Evolutionary conservation across 2,329 filamentous ascomycete species (phyloP), one percentile per base, ranked within the genome.

Genomic region (Elsinoe necatrix): DNA sequence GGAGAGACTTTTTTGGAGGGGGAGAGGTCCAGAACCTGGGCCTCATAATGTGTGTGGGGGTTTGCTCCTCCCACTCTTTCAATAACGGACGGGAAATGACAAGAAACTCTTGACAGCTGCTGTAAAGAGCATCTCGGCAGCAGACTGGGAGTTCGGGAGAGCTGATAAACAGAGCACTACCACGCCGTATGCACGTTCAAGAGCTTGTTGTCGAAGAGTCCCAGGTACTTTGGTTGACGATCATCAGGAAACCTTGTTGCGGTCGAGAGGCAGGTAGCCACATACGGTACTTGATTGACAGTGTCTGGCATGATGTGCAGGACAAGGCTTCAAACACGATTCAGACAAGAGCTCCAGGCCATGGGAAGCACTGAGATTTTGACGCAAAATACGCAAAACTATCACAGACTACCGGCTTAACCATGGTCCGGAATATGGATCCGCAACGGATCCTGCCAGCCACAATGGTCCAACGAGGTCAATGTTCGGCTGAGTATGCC

Each of bases 271-370:
- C 31, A 52, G n/a, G 16, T 52, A 52, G 20, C 48, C 48, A 21
- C n/a, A 21, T 21, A 14, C 11, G 48, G 48, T 34, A 52, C 8
- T n/a, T 52, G 34, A 52, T 39, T 34, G 29, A 39, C 48, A 39
- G 9, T 52, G 29, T 52, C 48, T n/a, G 48, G 48, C 16, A 52
- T 52, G 31, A 52, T 52, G 48, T 52, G 48, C 48, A 52, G 48
- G 20, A 29, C 14, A 23, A 52, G 16, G 41, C 18, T 20, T 43
- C 41, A 23, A 43, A 43, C 9, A 12, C 41, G 41, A 43, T 23
- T 43, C 41, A 43, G 37, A 43, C 4, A 6, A 21, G 20, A 7
- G 41, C 8, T 23, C 41, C 41, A 14, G 23, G 41, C 41, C 23
- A 20, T 43, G 41, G 41, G 9, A 34, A 48, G 25, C 43, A 48